These are phyloP conservation scores for Cucumis sativus DNA, from an alignment of 306 rosid species.

Conservation along the genomic window DNA sequence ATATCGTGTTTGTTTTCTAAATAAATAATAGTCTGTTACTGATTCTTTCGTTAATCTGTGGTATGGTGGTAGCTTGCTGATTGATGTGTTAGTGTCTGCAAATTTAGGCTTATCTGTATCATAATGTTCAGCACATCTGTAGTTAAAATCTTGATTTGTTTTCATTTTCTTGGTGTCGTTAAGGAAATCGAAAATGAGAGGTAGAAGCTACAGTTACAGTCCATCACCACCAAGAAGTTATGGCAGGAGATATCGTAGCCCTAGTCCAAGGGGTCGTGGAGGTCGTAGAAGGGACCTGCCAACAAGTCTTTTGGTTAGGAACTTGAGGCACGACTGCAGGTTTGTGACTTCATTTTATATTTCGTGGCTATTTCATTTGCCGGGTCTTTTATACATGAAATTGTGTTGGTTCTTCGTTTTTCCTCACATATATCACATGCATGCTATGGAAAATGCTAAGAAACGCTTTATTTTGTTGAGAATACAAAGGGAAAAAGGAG, in stretches of 20 bases:
- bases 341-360: not conserved
- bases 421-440: not conserved
- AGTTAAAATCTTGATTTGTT: not conserved
- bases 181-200: constrained; percentile 39
- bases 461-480: not conserved
- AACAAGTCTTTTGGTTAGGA: constrained; percentile 76
- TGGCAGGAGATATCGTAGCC: constrained; percentile 45
- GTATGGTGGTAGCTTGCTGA: not conserved
- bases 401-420: not conserved
- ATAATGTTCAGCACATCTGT: not conserved
- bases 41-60: not conserved
- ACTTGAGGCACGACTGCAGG: constrained; percentile 72
- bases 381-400: not conserved
- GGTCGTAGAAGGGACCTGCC: constrained; percentile 50
- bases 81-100: not conserved
- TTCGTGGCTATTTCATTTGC: not conserved
- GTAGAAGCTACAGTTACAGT: constrained; percentile 74
- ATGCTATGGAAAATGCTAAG: not conserved
- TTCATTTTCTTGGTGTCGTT: not conserved
- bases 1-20: not conserved
- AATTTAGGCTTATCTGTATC: not conserved
- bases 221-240: constrained; percentile 62
- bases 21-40: not conserved
- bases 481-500: not conserved
- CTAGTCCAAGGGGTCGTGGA: constrained; percentile 49